Evolutionary conservation across 2,329 filamentous ascomycete genomes (phyloP).

Genomic region (Sclerotinia glacialis): DNA sequence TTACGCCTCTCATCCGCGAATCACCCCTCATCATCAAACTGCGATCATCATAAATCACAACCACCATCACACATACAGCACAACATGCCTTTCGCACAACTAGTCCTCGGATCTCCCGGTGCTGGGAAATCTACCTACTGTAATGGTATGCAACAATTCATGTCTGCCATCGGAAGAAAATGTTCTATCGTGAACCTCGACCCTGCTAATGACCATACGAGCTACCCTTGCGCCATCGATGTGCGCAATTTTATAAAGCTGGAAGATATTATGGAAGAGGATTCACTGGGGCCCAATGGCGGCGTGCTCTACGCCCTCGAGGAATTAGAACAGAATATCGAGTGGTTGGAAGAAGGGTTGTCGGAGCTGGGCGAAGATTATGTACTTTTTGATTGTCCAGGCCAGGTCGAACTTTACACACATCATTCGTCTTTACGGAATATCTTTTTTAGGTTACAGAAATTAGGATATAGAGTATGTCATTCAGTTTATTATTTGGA

Average conservation of each 20-base stretch:
- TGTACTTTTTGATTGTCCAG: constrained; percentile 91
- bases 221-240: constrained; percentile 85
- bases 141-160: constrained; percentile 98
- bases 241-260: constrained; percentile 85
- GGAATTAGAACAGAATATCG: constrained; percentile 89
- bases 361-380: constrained; percentile 85
- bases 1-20: neutral
- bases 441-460: constrained; percentile 87
- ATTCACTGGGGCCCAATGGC: constrained; percentile 87
- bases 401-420: constrained; percentile 95
- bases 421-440: constrained; percentile 90
- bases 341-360: constrained; percentile 82
- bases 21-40: neutral
- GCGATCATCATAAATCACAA: neutral
- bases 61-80: neutral
- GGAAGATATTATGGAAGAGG: constrained; percentile 92
- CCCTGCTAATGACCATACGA: constrained; percentile 90
- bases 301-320: constrained; percentile 91
- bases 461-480: constrained; percentile 84
- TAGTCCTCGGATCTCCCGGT: constrained; percentile 91
- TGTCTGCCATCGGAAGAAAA: constrained; percentile 90
- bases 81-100: constrained; percentile 44
- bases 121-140: constrained; percentile 97
- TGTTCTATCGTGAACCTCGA: constrained; percentile 96
- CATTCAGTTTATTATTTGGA: constrained; percentile 25